Evolutionary conservation across 139 green algal genomes (phyloP).

Genomic region (Picochlorum costavermella): DNA sequence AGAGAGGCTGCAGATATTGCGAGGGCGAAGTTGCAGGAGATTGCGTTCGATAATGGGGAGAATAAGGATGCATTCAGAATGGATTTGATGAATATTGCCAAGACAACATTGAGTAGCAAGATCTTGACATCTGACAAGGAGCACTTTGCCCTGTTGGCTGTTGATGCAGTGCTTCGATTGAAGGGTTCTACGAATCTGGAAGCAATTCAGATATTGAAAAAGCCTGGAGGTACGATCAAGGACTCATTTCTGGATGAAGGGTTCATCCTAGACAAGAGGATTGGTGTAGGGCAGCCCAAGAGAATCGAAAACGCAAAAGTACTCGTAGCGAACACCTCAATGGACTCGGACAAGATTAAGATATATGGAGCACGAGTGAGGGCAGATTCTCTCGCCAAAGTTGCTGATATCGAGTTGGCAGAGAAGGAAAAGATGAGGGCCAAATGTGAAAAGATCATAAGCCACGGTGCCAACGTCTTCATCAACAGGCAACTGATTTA

Average conservation of each 20-base stretch:
- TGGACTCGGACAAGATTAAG: conserved; percentile 99
- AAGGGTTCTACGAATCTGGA: conserved; percentile 89
- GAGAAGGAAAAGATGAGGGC: conserved; percentile 95
- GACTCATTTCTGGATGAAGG: conserved; percentile 97
- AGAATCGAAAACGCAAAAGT: conserved; percentile 93
- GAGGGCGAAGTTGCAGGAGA: conserved; percentile 32
- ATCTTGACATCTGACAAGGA: conserved; percentile 74
- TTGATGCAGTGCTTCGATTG: conserved; percentile 86
- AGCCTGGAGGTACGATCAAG: conserved; percentile 81
- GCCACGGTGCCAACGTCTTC: conserved; percentile 93
- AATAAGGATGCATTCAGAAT: conserved; percentile 44
- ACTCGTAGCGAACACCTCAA: conserved; percentile 96
- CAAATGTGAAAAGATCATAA: conserved; percentile 89
- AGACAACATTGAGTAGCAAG: conserved; percentile 92
- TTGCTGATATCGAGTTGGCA: conserved; percentile 92
- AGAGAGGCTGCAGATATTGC: conserved; percentile 62
- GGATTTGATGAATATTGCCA: conserved; percentile 93
- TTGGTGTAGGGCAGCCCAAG: conserved; percentile 94
- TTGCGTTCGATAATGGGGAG: conserved; percentile 38
- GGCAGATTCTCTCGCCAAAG: conserved; percentile 81
- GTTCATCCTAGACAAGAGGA: conserved; percentile 98
- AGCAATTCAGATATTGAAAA: conserved; percentile 98
- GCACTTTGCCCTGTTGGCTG: conserved; percentile 93
- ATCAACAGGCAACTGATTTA: conserved; percentile 99
- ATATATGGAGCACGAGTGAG: conserved; percentile 86